phyloP scores from a whole-genome alignment of 2,329 filamentous ascomycete species.

The Aphanoascus verrucosus region DNA sequence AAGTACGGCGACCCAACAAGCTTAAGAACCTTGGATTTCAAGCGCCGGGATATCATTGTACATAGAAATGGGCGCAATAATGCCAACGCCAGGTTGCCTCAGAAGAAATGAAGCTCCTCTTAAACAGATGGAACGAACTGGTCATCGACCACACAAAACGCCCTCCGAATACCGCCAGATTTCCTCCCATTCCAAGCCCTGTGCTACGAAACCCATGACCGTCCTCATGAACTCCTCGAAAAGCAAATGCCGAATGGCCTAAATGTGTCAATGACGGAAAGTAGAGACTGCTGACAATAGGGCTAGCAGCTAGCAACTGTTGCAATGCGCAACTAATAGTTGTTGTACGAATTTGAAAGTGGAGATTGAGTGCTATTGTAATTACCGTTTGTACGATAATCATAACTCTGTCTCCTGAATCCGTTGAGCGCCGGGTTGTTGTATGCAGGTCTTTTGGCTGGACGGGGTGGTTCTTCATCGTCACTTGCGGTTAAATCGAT shows the following conservation, averaged over 20 bases:
- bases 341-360: constrained; percentile 8
- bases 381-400: constrained; percentile 3
- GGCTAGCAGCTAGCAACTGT: background rate
- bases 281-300: background rate
- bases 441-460: constrained; percentile 27
- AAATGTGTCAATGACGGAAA: background rate
- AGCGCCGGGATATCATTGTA: no score
- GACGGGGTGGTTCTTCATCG: constrained; percentile 35
- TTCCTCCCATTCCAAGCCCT: background rate
- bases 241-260: background rate
- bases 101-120: background rate
- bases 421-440: constrained; percentile 15
- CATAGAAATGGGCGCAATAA: background rate
- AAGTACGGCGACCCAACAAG: no score
- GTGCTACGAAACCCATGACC: background rate
- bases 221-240: constrained; percentile 1
- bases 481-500: constrained; percentile 47
- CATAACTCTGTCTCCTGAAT: constrained; percentile 10
- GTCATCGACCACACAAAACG: background rate
- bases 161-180: background rate
- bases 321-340: background rate
- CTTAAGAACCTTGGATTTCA: no score
- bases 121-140: no score
- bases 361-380: constrained; percentile 2
- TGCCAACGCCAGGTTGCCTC: background rate